Base-by-base conservation (phyloP, 306 rosid genomes). In the Castanea mollissima region DNA sequence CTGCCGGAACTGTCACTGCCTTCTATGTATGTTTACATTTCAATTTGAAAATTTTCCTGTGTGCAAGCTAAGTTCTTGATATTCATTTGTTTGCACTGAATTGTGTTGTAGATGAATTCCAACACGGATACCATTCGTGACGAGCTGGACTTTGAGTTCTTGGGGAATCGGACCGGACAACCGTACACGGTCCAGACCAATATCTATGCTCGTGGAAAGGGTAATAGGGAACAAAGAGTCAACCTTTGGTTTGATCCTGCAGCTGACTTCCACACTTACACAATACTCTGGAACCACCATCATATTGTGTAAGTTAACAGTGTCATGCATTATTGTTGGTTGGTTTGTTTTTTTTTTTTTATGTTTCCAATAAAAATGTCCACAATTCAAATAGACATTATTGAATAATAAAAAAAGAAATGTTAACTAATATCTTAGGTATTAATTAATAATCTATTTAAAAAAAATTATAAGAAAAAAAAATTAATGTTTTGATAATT, bases 241-340 rank as follows among this genome's bases (percentile, higher is more conserved):
- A 95, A 95, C 77, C 97, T 95, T 13, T 95, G 99, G 99, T 95
- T 95, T 69, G 98, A 95, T 46, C 99, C 99, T 46, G 55, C 99
- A 5, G 84, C 85, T 0, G 91, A 84, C 19, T 95, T 86, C 80
- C 99, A 95, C 83, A 91, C 92, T n/a, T 95, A 95, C 79, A 69
- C 96, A 23, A 91, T 95, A 10, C 57, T 84, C 6, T 95, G 98
- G 98, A 91, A 86, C 63, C 98, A 87, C 84, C 79, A 3, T 76
- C 90, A 80, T 57, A 84, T 90, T 64, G 90, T 90, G 99, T 94
- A 83, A 85, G 96, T 83, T 56, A 51, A 69, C 31, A 58, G 35
- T 21, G 20, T 16, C 56, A 51, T 31, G 46, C 18, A 56, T 23
- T 23, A 23, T 23, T 23, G 23, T 23, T 23, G 0, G 23, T 21